Conservation (phyloP, 768 basidiomycete species). For the Cantharellus anzutake region DNA sequence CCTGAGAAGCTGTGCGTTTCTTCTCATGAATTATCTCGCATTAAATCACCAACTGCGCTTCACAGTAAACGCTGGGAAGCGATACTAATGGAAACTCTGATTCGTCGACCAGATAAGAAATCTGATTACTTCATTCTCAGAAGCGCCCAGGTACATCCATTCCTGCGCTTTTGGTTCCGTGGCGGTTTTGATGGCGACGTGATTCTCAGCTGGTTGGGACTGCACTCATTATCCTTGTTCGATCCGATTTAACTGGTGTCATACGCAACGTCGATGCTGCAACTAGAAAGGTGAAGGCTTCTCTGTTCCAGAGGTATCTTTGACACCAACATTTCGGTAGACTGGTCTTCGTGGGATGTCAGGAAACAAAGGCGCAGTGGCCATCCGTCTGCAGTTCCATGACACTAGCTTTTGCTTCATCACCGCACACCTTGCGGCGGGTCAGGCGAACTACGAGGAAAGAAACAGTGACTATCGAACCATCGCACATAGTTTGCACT, state of each 20-base stretch:
- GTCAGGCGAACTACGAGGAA: constrained; percentile 75
- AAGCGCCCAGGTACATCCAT: constrained; percentile 60
- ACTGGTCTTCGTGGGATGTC: constrained; percentile 59
- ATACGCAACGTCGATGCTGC: constrained; percentile 88
- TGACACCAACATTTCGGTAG: constrained; percentile 10
- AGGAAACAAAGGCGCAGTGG: constrained; percentile 93
- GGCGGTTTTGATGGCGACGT: not conserved
- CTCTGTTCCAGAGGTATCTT: constrained; percentile 15
- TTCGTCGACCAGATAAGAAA: constrained; percentile 44
- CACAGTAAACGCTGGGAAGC: constrained; percentile 76
- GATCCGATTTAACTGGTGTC: constrained; percentile 49
- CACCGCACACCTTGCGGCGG: constrained; percentile 93
- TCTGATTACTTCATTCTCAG: constrained; percentile 68
- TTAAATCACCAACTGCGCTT: not conserved
- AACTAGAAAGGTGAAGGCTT: constrained; percentile 60
- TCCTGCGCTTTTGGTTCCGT: not conserved
- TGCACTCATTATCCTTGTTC: constrained; percentile 70
- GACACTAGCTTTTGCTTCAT: constrained; percentile 90
- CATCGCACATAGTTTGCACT: constrained; percentile 66
- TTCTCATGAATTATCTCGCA: not conserved
- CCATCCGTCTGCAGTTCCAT: constrained; percentile 77
- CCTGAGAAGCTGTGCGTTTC: constrained; percentile 61
- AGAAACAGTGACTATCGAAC: constrained; percentile 85
- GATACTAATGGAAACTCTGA: constrained; percentile 60
- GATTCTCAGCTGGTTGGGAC: constrained; percentile 72